These are phyloP conservation scores for Dispira simplex DNA, from an alignment of 192 early-diverging fungal species.

Conservation along the genomic window DNA sequence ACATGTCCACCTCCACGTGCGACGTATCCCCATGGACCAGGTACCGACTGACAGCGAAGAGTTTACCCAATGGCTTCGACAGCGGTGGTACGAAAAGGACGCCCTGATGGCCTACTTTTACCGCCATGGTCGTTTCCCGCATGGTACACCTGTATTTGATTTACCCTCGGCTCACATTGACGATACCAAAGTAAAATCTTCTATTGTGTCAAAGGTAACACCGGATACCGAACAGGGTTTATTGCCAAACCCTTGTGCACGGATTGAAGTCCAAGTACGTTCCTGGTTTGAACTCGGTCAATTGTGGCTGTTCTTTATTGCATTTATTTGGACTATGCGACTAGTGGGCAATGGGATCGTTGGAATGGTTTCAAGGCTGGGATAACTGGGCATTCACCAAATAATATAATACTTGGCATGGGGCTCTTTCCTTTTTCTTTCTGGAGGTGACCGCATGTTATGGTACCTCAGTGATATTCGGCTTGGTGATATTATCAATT, in stretches of 20 bases:
- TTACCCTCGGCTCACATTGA: background rate
- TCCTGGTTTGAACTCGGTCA: background rate
- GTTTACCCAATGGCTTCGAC: constrained; percentile 61
- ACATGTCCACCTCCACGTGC: constrained; percentile 69
- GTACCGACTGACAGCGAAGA: constrained; percentile 53
- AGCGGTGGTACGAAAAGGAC: constrained; percentile 76
- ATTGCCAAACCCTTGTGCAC: background rate
- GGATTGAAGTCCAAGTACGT: background rate
- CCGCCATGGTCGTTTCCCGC: constrained; percentile 49
- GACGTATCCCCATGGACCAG: constrained; percentile 39
- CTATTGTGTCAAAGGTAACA: background rate
- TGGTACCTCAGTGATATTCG: no score
- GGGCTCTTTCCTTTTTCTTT: no score
- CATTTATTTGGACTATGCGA: background rate
- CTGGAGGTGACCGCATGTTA: no score
- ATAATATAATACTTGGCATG: no score
- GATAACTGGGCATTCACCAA: no score
- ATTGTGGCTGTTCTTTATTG: background rate
- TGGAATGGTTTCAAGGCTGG: no score
- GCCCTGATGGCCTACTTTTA: constrained; percentile 65
- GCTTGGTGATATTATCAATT: no score
- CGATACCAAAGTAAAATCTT: background rate
- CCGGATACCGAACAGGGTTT: no score
- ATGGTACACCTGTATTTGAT: constrained; percentile 1
- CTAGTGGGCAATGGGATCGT: background rate